phyloP scores from a whole-genome alignment of 148 eudicot genomes.

The Fagopyrum tataricum region DNA sequence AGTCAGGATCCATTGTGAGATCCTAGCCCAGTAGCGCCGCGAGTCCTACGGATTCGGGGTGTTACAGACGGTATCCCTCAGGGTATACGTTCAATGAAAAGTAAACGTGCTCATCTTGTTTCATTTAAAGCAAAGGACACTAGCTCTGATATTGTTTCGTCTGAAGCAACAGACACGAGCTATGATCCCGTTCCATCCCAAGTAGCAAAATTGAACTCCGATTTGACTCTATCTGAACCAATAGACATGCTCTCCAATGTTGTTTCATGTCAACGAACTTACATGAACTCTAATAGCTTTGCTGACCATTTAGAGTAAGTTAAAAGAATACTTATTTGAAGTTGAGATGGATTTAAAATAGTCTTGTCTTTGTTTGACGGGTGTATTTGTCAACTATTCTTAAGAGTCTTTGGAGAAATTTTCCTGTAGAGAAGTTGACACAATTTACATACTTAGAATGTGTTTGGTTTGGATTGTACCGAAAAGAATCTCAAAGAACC shows the following conservation, averaged over 20 bases:
- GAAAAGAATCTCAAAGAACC: slow-evolving; percentile 16
- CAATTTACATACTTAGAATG: slow-evolving; percentile 38
- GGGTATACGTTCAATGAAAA: slow-evolving; percentile 1
- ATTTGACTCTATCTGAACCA: background rate
- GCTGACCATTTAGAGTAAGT: slow-evolving; percentile 12
- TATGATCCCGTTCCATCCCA: background rate
- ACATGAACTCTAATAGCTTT: background rate
- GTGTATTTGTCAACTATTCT: background rate
- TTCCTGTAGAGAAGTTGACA: slow-evolving; percentile 34
- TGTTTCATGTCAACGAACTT: slow-evolving; percentile 7
- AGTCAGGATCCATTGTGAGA: too few relatives aligned
- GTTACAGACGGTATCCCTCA: background rate
- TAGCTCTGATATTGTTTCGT: background rate
- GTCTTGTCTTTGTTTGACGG: background rate
- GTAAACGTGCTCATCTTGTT: slow-evolving; percentile 4
- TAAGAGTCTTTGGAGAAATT: slow-evolving; percentile 48
- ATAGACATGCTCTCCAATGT: background rate
- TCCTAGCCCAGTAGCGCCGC: too few relatives aligned
- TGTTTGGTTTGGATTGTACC: slow-evolving; percentile 48
- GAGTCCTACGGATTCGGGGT: too few relatives aligned
- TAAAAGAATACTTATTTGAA: background rate
- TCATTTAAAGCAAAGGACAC: background rate
- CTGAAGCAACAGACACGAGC: background rate
- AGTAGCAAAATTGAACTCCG: too few relatives aligned
- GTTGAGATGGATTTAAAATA: background rate